Percentiles rank a stretch among this genome's conserved stretches.
Conservation (phyloP, 78 protist species). For the Chrysochromulina parva region DNA sequence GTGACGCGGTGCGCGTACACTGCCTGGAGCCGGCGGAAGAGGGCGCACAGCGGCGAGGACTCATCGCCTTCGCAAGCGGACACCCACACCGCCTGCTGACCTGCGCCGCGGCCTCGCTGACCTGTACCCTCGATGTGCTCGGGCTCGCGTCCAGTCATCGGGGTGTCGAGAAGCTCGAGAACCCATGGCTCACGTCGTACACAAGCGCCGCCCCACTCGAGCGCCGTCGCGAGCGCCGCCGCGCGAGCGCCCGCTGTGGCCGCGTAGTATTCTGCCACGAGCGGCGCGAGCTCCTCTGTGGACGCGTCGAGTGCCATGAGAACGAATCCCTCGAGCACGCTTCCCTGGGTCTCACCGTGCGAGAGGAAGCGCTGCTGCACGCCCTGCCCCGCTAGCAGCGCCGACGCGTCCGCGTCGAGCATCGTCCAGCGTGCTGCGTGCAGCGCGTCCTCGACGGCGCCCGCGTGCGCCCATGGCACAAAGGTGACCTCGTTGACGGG, state of each 20-base stretch:
- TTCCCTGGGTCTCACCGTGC: neutral
- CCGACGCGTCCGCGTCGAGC: neutral
- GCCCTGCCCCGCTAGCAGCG: neutral
- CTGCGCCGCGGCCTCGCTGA: no score
- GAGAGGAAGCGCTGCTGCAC: neutral
- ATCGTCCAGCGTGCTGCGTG: neutral
- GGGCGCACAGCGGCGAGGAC: neutral
- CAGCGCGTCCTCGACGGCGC: neutral
- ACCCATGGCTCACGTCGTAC: no score
- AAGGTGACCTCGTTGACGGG: constrained; percentile 1
- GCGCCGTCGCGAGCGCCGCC: neutral
- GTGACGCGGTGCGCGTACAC: neutral
- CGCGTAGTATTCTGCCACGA: neutral
- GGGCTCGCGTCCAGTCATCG: no score
- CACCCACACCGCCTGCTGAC: no score
- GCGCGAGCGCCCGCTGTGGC: neutral
- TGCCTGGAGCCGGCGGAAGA: neutral
- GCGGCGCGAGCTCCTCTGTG: neutral
- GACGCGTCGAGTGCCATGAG: neutral
- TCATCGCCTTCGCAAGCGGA: no score
- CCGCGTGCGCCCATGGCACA: neutral
- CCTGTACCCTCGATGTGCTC: no score
- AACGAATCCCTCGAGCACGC: constrained; percentile 17
- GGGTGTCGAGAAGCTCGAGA: no score
- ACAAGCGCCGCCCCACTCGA: neutral